Evolutionary conservation across 2,329 filamentous ascomycete species (phyloP).

Genomic region (Colletotrichum sp.): DNA sequence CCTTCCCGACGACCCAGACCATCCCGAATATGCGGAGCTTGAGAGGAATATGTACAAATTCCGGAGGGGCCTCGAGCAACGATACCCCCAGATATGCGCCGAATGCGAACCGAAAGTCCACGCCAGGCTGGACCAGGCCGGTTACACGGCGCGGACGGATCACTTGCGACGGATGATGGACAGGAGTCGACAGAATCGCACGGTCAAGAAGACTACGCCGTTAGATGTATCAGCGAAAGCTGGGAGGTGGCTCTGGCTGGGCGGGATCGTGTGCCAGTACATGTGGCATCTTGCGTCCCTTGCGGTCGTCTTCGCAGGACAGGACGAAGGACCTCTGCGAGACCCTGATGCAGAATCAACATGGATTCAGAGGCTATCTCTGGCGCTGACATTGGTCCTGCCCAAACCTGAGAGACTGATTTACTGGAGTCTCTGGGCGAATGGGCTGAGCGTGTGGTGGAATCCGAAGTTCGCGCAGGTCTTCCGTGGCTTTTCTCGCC

Average conservation of each 20-base stretch:
- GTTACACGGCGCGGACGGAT: slow-evolving; percentile 85
- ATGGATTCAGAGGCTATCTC: background rate
- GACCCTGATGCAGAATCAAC: slow-evolving; percentile 13
- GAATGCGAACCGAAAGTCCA: slow-evolving; percentile 79
- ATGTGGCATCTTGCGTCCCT: slow-evolving; percentile 53
- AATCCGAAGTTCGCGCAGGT: slow-evolving; percentile 69
- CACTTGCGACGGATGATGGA: slow-evolving; percentile 78
- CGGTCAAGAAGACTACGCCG: slow-evolving; percentile 39
- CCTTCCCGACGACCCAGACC: slow-evolving; percentile 65
- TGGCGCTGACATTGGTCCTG: slow-evolving; percentile 29
- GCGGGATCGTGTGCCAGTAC: slow-evolving; percentile 50
- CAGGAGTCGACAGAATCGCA: slow-evolving; percentile 55
- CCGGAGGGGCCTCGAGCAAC: slow-evolving; percentile 73
- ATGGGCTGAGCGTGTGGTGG: slow-evolving; percentile 66
- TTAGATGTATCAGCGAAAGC: slow-evolving; percentile 48
- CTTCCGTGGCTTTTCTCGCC: slow-evolving; percentile 62
- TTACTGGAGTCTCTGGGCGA: slow-evolving; percentile 52
- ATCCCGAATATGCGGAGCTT: slow-evolving; percentile 72
- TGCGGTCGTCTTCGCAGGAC: slow-evolving; percentile 1
- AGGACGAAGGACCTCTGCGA: slow-evolving; percentile 9
- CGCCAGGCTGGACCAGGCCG: slow-evolving; percentile 70
- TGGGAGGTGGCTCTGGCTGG: slow-evolving; percentile 53
- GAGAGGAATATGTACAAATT: slow-evolving; percentile 74
- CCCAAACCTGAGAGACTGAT: slow-evolving; percentile 47
- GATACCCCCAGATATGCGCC: slow-evolving; percentile 88